Evolutionary conservation across 139 green algal genomes (phyloP), one percentile per base, ranked within the genome.

Genomic region (Ulvella scutata): DNA sequence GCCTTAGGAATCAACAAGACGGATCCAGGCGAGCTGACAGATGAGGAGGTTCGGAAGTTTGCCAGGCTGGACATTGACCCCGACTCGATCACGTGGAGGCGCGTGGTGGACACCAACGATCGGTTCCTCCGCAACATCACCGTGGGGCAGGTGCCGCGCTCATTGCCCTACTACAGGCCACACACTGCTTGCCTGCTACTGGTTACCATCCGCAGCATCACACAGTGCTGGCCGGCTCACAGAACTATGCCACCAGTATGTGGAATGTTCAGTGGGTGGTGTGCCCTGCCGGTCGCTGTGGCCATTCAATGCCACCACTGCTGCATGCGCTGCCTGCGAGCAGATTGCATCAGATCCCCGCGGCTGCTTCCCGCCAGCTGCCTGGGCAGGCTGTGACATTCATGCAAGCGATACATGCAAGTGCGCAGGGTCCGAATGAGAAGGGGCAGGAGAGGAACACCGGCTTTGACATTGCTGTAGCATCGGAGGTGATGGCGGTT

Each of bases 91-190:
- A 96, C 88, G 7, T 99, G 95, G 95, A 85, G 90, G n/a, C 87
- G 95, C 1, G 95, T 99, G 43, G 74, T 99, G 77, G 95, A 99
- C 84, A 92, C 87, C 77, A 99, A 99, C 75, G 94, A 99, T 85
- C 85, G 95, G 77, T 95, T 97, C 82, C 83, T 98, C 79, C 80
- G 94, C 1, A 62, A 72, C 23, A 94, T 98, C 80, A 97, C 90
- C 6, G 78, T 95, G 13, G 93, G 93, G 26, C 85, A 95, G 77
- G 62, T 51, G 38, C 39, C 26, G 35, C 34, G 10, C 62, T 17
- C 17, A 13, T 74, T 21, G 10, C 39, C 17, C 26, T 13, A 13
- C 28, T 75, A 21, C 26, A 21, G 28, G 13, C 26, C 72, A 74
- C 17, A 26, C 17, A 17, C 40, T 59, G 40, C 13, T 59, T 13